These are phyloP conservation scores for Hyaloscypha finlandica DNA, from an alignment of 495 filamentous ascomycete genomes.

Conservation along the genomic window DNA sequence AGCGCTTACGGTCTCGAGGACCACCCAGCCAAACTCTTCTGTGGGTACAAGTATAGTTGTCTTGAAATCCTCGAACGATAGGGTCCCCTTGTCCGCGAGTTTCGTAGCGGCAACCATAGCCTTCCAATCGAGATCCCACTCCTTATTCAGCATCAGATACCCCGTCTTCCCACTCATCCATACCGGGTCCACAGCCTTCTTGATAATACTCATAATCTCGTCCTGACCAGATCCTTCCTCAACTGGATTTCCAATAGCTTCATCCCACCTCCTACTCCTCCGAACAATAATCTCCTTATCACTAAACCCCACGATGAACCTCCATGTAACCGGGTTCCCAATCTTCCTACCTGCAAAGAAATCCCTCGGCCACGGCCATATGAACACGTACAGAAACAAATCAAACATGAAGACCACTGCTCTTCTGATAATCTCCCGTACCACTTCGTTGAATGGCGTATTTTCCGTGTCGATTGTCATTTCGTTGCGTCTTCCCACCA, in stretches of 20 bases:
- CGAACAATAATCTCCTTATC: conserved; percentile 75
- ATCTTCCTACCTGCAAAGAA: conserved; percentile 61
- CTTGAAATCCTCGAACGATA: conserved; percentile 58
- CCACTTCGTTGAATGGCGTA: conserved; percentile 51
- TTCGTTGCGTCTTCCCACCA: conserved; percentile 61
- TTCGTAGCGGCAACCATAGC: conserved; percentile 69
- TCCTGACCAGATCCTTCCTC: conserved; percentile 29
- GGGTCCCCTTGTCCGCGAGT: conserved; percentile 61
- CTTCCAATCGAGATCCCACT: conserved; percentile 80
- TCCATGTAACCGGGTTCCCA: conserved; percentile 63
- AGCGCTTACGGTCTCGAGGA: conserved; percentile 48
- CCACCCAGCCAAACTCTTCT: conserved; percentile 66
- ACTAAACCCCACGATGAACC: conserved; percentile 67
- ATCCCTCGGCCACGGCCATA: conserved; percentile 73
- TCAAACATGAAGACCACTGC: conserved; percentile 66
- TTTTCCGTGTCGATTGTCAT: conserved; percentile 56
- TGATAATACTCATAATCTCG: conserved; percentile 39
- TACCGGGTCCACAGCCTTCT: conserved; percentile 59
- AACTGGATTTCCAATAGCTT: conserved; percentile 35
- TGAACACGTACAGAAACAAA: conserved; percentile 65
- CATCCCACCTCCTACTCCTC: conserved; percentile 61
- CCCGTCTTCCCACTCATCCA: conserved; percentile 70
- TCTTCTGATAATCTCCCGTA: conserved; percentile 51
- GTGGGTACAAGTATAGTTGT: conserved; percentile 66
- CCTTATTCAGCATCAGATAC: conserved; percentile 72